phyloP scores from a whole-genome alignment of 2,329 filamentous ascomycete genomes.

The Fusarium annulatum region DNA sequence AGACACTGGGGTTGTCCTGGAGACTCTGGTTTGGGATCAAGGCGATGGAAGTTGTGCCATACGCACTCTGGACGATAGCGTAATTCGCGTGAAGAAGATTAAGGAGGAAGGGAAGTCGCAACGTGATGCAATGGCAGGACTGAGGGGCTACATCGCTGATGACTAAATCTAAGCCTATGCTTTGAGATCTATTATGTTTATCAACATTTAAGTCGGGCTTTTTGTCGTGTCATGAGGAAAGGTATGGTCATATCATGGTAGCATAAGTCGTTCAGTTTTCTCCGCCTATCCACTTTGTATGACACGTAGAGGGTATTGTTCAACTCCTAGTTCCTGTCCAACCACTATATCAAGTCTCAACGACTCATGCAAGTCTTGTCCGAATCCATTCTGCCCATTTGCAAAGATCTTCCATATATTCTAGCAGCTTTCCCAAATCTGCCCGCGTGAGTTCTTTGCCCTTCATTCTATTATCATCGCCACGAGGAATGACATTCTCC shows the following conservation, averaged over 20 bases:
- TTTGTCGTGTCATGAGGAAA: neutral
- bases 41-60: conserved; percentile 41
- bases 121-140: conserved; percentile 39
- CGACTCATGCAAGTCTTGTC: conserved; percentile 47
- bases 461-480: conserved; percentile 44
- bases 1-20: conserved; percentile 7
- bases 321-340: conserved; percentile 17
- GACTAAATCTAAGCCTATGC: neutral
- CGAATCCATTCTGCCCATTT: conserved; percentile 66
- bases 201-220: neutral
- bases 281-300: neutral
- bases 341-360: neutral
- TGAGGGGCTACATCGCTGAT: conserved; percentile 28
- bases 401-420: conserved; percentile 63
- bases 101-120: conserved; percentile 51
- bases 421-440: conserved; percentile 58
- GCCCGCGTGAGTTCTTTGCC: conserved; percentile 53
- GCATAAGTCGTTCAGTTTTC: conserved; percentile 1
- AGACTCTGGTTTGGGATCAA: conserved; percentile 11
- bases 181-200: neutral
- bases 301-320: conserved; percentile 43
- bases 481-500: conserved; percentile 60
- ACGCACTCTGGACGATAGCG: conserved; percentile 24
- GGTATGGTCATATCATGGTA: neutral
- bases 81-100: conserved; percentile 46